Evolutionary conservation across 345 rosid species (phyloP), one percentile per base, ranked within the genome.

Genomic region (Brassica nigra): DNA sequence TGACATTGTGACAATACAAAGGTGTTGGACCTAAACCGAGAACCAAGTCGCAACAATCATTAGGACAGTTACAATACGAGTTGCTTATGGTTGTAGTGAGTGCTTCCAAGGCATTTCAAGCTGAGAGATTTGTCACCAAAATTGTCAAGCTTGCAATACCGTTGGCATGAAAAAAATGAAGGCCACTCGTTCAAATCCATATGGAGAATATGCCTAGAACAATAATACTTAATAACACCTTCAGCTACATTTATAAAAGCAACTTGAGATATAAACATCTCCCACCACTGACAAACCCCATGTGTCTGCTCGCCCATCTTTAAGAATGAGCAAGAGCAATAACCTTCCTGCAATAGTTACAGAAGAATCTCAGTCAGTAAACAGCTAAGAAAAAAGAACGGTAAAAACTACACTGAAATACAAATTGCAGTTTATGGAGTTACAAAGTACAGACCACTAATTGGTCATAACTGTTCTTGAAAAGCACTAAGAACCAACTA

Each of bases 221-320:
- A 71, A 62, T 36, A 28, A 63, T 74, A 55, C 77, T 82, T 63
- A 75, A 12, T 55, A 57, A 70, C 36, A 84, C 74, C 71, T 72
- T 31, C 66, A 80, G 61, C 52, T 54, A 75, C 64, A 75, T 49
- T 54, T 65, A 83, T 68, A 68, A 85, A 84, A 86, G 71, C 49
- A 85, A 62, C 81, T 71, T 74, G 74, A 76, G 75, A 49, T 79
- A 70, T 9, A 79, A 68, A 42, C 73, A 72, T 70, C 84, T 79
- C 76, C 97, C 97, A 76, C 94, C 91, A 71, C 97, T 95, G 65
- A 95, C 94, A 84, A 91, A 92, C 63, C 99, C 99, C 15, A 91
- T 27, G 92, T 92, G 75, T 92, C 99, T 54, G 88, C 86, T 65
- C 99, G 86, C 91, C 98, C 94, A 93, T 95, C 82, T 85, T 80